Base-by-base conservation (phyloP, 106 monocot species). In the Dendrobium officinale region DNA sequence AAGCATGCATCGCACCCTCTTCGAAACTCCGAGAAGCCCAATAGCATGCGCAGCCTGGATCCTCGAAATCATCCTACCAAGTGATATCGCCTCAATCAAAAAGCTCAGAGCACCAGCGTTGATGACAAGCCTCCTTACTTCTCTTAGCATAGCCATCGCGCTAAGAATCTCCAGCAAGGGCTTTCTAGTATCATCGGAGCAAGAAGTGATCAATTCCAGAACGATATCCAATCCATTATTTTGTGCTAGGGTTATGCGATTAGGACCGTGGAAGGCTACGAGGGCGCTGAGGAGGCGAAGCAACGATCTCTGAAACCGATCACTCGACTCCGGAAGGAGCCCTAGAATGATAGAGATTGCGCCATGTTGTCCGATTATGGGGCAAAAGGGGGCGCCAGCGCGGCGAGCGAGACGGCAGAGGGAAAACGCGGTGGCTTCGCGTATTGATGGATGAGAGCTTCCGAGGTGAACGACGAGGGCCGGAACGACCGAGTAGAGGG, bases 151-250 rank as follows among this genome's bases (percentile, higher is more conserved):
- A 2, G 83, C 80, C 72, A 86, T 26, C 17, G 89, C 82, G 37
- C 82, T 85, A 33, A 90, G 80, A 72, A 86, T 80, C 82, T 85
- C 87, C 51, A 87, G 64, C 61, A 87, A 47, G 78, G 79, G 82
- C 42, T 9, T 78, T 78, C 49, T 86, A 3, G 54, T 76, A 56
- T 83, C 82, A 6, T 82, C 86, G 10, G 24, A 43, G 40, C 77
- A 87, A 4, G 67, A 10, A 41, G 42, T 10, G 29, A 87, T 6
- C 37, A 77, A 13, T 42, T 55, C 67, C 40, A 87, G 2, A 61
- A 86, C 29, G 15, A 78, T 17, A 10, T 79, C 84, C 20, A 90
- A 26, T 17, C 86, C 84, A 22, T 75, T 67, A 9, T 55, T 83
- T 56, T 82, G 67, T 5, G 80, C 85, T 5, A 86, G 75, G 29